Evolutionary conservation across 495 filamentous ascomycete genomes (phyloP), one percentile per base, ranked within the genome.

Genomic region (Tuber microsphaerosporum): DNA sequence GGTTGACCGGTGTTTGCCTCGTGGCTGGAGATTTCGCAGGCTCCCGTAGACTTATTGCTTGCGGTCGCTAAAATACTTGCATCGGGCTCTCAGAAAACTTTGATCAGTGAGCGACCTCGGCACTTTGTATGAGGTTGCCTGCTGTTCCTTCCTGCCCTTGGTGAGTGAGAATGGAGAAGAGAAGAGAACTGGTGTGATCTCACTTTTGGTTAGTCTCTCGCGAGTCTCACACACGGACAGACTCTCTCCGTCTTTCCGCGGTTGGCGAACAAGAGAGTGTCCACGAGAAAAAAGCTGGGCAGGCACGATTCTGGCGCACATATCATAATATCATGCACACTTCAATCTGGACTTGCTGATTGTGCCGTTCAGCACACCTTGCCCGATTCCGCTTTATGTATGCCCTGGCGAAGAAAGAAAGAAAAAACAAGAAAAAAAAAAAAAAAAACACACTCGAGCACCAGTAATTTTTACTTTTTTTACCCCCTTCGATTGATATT

Each of bases 271-370:
- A 17, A 19, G 56, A 19, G 56, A 34, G 26, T 65, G 56, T 10
- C 56, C 14, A 31, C 26, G 56, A 65, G 56, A 65, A 65, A 31
- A 65, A 65, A 65, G 56, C 56, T 65, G 56, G 56, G 56, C 56
- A 65, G 56, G 56, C 56, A 65, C 56, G 34, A 14, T 26, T 65
- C 56, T 31, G 56, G 56, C 56, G 31, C 56, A 61, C 51, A 34
- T 26, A 65, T 26, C 17, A 3, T n/a, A 37, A 0, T 41, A 5
- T 41, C 39, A 41, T 6, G 4, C 39, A 41, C 39, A 41, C 56
- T 65, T 34, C 56, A 34, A 34, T 34, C 56, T 2, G 34, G 31
- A 31, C 26, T 34, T 65, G 56, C 26, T 65, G 31, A 26, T 17
- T 65, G 26, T 65, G 26, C 26, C 4, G 51, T n/a, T 14, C n/a